Evolutionary conservation across 164 flowering plant genomes (phyloP), one percentile per base, ranked within the genome.

Genomic region (Buxus sempervirens): DNA sequence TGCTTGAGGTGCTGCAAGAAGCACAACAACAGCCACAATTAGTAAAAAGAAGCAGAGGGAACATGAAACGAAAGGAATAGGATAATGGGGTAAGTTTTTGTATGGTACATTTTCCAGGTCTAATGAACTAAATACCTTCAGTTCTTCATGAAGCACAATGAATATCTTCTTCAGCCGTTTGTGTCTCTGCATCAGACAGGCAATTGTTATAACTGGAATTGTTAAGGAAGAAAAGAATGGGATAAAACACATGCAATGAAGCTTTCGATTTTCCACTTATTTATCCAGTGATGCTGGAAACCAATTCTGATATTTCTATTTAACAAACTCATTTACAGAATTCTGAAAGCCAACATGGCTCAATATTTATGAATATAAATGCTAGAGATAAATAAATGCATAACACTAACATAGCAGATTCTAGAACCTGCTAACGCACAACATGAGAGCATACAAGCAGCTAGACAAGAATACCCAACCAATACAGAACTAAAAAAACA

Each of bases 81-180:
- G 26, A 38, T 10, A 9, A 25, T 25, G 8, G 3, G 28, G 38
- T 10, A 28, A 4, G 42, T 38, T 8, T 36, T 7, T 19, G 51
- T n/a, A 12, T 24, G 32, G 18, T 18, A 15, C 14, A 9, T 14
- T 3, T 48, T 14, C 1, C 13, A 58, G 45, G 53, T 25, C 24
- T n/a, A n/a, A n/a, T 12, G 15, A 61, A 54, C 23, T 38, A 55
- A 51, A 69, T 42, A 93, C 98, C 92, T 81, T 70, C 70, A 93
- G 76, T 77, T 93, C 98, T 73, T 90, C 84, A 69, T 93, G 93
- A 72, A 93, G 90, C 80, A 90, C 88, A 53, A 84, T 41, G 56
- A 90, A 93, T 66, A 93, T 80, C 74, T 88, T 88, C 82, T 90
- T 93, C 73, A 85, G 72, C 73, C 82, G 79, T 68, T 82, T 86